These are phyloP conservation scores for Penicillium verhagenii DNA, from an alignment of 495 filamentous ascomycete species.

Conservation along the genomic window DNA sequence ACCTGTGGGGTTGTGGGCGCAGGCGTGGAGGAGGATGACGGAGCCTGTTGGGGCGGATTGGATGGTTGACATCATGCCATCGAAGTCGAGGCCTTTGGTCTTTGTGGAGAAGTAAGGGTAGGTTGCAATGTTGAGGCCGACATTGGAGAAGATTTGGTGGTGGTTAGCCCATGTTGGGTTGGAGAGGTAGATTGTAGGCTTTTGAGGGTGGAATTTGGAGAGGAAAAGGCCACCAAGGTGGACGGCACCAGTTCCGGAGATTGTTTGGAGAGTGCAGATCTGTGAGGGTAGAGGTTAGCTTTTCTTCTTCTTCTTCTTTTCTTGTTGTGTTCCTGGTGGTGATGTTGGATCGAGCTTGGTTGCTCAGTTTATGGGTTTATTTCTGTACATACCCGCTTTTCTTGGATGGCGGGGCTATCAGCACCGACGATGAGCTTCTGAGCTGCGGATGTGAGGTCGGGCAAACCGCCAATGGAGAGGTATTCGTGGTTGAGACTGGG, in stretches of 20 bases:
- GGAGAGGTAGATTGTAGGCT: slow-evolving; percentile 80
- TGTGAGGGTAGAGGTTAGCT: slow-evolving; percentile 1
- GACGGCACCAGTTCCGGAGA: slow-evolving; percentile 60
- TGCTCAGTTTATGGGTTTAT: too few relatives aligned
- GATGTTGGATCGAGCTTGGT: background rate
- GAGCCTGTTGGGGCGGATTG: slow-evolving; percentile 68
- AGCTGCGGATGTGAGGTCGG: slow-evolving; percentile 80
- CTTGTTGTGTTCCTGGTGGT: background rate
- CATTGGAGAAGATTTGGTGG: slow-evolving; percentile 96
- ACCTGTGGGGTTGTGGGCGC: slow-evolving; percentile 97
- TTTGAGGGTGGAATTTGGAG: slow-evolving; percentile 51
- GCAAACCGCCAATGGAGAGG: slow-evolving; percentile 88
- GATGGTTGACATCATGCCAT: slow-evolving; percentile 75
- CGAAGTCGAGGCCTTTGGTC: slow-evolving; percentile 89
- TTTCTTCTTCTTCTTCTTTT: too few relatives aligned
- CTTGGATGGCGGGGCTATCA: slow-evolving; percentile 74
- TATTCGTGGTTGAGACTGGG: slow-evolving; percentile 97
- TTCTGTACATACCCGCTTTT: slow-evolving; percentile 70
- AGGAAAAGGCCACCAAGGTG: slow-evolving; percentile 59
- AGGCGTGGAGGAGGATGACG: slow-evolving; percentile 91
- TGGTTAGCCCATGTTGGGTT: slow-evolving; percentile 98
- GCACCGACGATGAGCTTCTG: slow-evolving; percentile 84
- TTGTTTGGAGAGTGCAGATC: slow-evolving; percentile 57
- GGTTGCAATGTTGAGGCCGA: slow-evolving; percentile 68
- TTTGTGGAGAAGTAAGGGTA: slow-evolving; percentile 92